Conservation (phyloP, 345 rosid species). For the Pistacia integerrima region DNA sequence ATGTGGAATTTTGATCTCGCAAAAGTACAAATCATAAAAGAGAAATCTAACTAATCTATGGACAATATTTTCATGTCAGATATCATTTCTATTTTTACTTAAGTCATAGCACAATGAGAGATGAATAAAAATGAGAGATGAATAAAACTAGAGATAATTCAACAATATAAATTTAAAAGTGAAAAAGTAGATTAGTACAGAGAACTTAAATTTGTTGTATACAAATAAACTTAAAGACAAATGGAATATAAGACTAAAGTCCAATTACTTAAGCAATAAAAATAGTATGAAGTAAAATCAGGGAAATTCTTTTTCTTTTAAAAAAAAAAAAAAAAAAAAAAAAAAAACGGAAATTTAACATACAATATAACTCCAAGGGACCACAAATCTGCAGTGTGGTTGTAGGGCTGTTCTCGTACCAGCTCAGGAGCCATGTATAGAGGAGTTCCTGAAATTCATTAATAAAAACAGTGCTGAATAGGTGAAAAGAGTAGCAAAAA, state of each 20-base stretch:
- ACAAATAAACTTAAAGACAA: slow-evolving; percentile 2
- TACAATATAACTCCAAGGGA: slow-evolving; percentile 99
- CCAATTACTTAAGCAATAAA: background rate
- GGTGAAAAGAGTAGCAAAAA: background rate
- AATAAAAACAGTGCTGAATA: slow-evolving; percentile 3
- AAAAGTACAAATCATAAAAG: background rate
- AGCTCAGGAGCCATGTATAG: slow-evolving; percentile 99
- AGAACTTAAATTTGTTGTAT: background rate
- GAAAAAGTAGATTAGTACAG: background rate
- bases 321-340: background rate
- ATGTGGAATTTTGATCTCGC: too few relatives aligned
- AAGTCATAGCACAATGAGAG: background rate
- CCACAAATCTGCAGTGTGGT: slow-evolving; percentile 98
- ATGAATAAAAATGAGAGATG: background rate
- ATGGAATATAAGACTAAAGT: background rate
- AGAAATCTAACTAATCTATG: background rate
- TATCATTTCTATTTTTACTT: too few relatives aligned
- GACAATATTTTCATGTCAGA: too few relatives aligned
- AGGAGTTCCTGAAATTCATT: slow-evolving; percentile 76
- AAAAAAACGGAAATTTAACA: slow-evolving; percentile 22
- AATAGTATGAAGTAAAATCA: background rate
- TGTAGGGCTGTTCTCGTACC: slow-evolving; percentile 95
- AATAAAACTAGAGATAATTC: background rate
- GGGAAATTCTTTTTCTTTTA: background rate
- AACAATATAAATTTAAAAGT: background rate